phyloP scores from a whole-genome alignment of 129 eudicot species.

The Escallonia herrerae region DNA sequence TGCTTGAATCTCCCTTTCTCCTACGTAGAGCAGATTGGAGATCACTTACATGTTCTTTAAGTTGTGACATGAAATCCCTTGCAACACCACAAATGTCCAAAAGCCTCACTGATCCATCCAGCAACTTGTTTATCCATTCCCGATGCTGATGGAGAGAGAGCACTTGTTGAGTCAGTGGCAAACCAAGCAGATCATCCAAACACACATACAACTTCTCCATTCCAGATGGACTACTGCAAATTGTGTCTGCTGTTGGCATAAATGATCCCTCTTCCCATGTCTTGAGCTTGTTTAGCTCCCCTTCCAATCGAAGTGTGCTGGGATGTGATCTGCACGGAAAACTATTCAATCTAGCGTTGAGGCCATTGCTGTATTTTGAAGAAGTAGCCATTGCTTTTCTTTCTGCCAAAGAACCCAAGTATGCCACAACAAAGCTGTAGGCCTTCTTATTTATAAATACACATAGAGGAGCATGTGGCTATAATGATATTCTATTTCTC shows the following conservation, averaged over 20 bases:
- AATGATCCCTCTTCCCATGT: neutral
- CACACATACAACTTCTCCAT: conserved; percentile 41
- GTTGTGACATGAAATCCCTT: conserved; percentile 35
- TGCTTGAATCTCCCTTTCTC: conserved; percentile 24
- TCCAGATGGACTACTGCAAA: conserved; percentile 36
- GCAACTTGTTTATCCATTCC: conserved; percentile 23
- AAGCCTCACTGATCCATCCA: conserved; percentile 39
- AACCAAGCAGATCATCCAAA: conserved; percentile 35
- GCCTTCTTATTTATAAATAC: conserved; percentile 2
- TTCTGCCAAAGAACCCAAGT: neutral
- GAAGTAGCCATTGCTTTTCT: conserved; percentile 8
- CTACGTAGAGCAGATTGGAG: conserved; percentile 35
- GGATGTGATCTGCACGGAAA: conserved; percentile 18
- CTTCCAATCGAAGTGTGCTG: conserved; percentile 9
- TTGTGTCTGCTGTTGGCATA: conserved; percentile 33
- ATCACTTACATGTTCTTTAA: conserved; percentile 27
- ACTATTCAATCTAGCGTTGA: conserved; percentile 15
- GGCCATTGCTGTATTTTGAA: conserved; percentile 1
- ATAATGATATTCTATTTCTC: no score
- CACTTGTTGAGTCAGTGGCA: conserved; percentile 37
- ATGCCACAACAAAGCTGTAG: neutral
- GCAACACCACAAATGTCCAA: conserved; percentile 37
- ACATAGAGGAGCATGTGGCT: neutral
- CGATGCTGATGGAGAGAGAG: conserved; percentile 27
- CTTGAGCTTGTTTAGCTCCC: conserved; percentile 1